Base-by-base conservation (phyloP, 805 yeast species). In the Zygosaccharomyces pseudorouxii region DNA sequence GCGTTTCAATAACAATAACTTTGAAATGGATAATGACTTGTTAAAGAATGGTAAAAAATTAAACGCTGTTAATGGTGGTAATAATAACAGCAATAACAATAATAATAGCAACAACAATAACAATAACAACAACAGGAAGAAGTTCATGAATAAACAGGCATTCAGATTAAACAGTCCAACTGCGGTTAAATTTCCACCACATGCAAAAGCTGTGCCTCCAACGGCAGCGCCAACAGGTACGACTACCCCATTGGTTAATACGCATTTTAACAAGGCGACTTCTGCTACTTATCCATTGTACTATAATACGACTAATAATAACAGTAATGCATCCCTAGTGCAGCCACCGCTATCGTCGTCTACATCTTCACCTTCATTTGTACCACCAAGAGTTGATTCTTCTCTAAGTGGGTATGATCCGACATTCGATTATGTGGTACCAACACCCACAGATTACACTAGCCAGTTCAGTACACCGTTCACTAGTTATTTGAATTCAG, bases 221-320 rank as follows among this genome's bases (percentile, higher is more conserved):
- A 45, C 45, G 39, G 44, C 50, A 39, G 37, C 49, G 49, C 38
- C 49, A 48, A 25, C 35, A 19, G 38, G 47, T 33, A 14, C 37
- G 14, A 14, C 37, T 33, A 33, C 20, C 4, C 41, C 54, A 2
- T 44, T 39, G 18, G 48, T 60, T 8, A 46, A 58, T 11, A 48
- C 46, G 22, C 44, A 41, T 45, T 54, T 59, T 29, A 62, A 55
- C 33, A 58, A 59, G 39, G 51, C 59, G 0, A 59, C 59, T 33
- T 58, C 28, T 10, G 28, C 28, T 25, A 25, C 64, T 4, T 63
- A 59, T 35, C 37, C 37, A 29, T 29, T 57, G 47, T 55, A 54
- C 30, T 53, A 53, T 44, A 51, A 52, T 38, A 29, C 47, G 14
- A 33, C 42, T 30, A 46, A 40, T 11, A 50, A 38, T 42, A 43